Percentiles rank a stretch among this genome's conserved stretches.
Evolutionary conservation across 1,139 yeast species (phyloP).

Genomic region (Chernovozyma aurita): DNA sequence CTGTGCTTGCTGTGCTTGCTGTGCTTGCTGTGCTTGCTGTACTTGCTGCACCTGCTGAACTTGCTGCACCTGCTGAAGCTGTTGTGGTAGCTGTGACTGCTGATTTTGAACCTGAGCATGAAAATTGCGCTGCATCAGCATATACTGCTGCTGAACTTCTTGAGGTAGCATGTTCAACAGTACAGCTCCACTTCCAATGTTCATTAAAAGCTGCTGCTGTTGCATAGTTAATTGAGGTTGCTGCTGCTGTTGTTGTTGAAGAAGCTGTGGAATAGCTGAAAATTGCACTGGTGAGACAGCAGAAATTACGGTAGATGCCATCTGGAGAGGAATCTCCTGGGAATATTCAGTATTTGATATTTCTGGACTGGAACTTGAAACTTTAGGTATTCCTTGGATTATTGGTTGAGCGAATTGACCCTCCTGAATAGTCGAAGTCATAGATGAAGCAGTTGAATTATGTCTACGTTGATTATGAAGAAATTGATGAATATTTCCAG

Average conservation of each 20-base stretch:
- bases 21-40: conserved; percentile 3
- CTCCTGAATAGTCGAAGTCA: conserved; percentile 1
- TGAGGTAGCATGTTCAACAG: conserved; percentile 18
- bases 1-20: conserved; percentile 8
- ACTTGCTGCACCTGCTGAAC: conserved; percentile 6
- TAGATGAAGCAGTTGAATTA: not conserved
- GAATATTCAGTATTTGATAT: not conserved
- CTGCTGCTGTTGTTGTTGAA: no score
- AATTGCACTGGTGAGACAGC: not conserved
- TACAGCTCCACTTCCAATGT: conserved; percentile 16
- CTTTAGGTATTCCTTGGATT: not conserved
- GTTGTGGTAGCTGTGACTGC: conserved; percentile 7
- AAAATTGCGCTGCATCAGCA: conserved; percentile 7
- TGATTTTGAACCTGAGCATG: conserved; percentile 4
- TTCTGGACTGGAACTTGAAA: not conserved
- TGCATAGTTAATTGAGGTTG: no score
- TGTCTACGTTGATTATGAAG: conserved; percentile 3
- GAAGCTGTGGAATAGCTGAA: no score
- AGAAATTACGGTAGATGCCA: not conserved
- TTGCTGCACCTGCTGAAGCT: conserved; percentile 8
- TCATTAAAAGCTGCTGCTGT: conserved; percentile 20
- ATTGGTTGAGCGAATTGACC: not conserved
- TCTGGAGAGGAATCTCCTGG: not conserved
- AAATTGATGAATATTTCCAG: conserved; percentile 11
- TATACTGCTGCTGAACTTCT: conserved; percentile 16